Evolutionary conservation across 2,329 filamentous ascomycete genomes (phyloP).

Genomic region (Pyricularia pennisetigena): DNA sequence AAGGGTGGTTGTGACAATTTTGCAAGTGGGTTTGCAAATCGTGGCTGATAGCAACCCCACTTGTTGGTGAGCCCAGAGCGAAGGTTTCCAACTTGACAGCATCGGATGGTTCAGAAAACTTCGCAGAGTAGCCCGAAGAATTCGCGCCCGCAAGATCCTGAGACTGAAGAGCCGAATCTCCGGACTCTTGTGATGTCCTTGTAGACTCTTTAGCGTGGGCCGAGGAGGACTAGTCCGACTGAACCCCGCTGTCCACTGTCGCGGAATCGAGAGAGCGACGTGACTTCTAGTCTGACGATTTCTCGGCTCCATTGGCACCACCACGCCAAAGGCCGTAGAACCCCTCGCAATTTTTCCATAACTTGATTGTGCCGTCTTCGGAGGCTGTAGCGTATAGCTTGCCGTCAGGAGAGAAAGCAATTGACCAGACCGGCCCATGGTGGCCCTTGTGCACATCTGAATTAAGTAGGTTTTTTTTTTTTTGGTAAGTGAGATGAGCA

Average conservation of each 20-base stretch:
- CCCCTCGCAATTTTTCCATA: conserved; percentile 66
- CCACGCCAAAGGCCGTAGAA: conserved; percentile 55
- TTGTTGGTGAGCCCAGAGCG: background rate
- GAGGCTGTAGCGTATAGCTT: conserved; percentile 95
- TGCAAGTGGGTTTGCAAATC: background rate
- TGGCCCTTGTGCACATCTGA: conserved; percentile 93
- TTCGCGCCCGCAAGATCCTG: background rate
- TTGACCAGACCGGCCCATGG: conserved; percentile 94
- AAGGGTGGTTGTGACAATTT: background rate
- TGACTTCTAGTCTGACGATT: conserved; percentile 26
- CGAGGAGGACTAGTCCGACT: conserved; percentile 3
- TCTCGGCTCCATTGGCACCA: conserved; percentile 22
- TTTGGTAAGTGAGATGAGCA: background rate
- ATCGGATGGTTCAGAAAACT: background rate
- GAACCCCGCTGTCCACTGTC: conserved; percentile 1
- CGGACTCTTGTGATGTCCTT: background rate
- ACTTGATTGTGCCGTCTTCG: conserved; percentile 94
- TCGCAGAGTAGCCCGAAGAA: background rate
- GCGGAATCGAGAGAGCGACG: conserved; percentile 8
- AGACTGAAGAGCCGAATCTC: background rate
- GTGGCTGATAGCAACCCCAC: background rate
- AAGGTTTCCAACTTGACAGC: background rate
- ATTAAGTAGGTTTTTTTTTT: too few species aligned
- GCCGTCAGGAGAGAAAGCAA: conserved; percentile 88
- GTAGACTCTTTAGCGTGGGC: background rate